Conservation (phyloP, 441 rosid genomes). For the Pelargonium citronellum region DNA sequence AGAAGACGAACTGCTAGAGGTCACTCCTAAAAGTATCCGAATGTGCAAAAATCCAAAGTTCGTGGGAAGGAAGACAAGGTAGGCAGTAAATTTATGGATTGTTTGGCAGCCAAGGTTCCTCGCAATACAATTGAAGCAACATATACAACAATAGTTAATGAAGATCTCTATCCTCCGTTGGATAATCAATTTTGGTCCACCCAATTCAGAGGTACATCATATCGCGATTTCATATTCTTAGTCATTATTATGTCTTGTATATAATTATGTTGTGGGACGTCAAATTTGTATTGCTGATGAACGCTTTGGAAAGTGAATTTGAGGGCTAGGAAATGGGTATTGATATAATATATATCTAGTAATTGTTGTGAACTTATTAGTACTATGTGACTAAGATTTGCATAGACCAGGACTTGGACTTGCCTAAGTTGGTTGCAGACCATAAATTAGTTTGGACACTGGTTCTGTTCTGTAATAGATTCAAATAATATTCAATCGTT, state of each 20-base stretch:
- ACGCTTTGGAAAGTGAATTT: background rate
- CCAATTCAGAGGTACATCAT: background rate
- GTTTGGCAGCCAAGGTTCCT: conserved; percentile 18
- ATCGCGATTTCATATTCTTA: background rate
- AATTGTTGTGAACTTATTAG: background rate
- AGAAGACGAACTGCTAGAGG: conserved; percentile 96
- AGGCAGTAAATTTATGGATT: conserved; percentile 10
- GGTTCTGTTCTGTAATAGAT: background rate
- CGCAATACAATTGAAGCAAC: background rate
- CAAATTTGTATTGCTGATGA: background rate
- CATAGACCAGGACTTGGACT: background rate
- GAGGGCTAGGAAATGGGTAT: background rate
- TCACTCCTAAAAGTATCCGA: conserved; percentile 65
- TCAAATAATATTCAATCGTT: background rate
- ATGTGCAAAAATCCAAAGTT: conserved; percentile 88
- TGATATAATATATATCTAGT: background rate
- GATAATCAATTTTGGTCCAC: background rate
- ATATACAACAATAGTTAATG: background rate
- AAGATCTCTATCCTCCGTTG: background rate
- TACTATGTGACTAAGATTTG: background rate
- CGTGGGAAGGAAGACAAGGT: conserved; percentile 46
- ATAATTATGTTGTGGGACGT: background rate
- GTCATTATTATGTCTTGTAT: background rate
- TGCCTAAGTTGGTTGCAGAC: background rate
- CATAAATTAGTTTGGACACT: background rate